Conservation (phyloP, 495 filamentous ascomycete genomes). For the Podospora anserina region DNA sequence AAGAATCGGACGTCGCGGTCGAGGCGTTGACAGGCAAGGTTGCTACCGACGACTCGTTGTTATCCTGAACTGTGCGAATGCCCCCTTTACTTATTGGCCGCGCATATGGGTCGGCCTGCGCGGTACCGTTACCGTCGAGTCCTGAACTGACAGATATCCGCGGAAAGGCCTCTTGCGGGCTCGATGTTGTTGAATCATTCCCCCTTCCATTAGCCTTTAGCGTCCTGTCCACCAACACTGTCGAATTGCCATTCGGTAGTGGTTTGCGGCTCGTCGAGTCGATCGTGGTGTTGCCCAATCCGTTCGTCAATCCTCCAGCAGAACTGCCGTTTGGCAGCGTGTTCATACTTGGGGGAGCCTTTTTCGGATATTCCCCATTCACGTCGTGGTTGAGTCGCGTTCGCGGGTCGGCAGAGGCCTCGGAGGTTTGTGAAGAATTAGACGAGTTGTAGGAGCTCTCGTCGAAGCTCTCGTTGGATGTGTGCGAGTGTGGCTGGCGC, state of each 20-base stretch:
- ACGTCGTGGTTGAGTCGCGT: constrained; percentile 15
- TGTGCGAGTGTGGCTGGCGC: constrained; percentile 33
- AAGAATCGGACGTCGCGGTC: constrained; percentile 40
- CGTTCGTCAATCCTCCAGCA: constrained; percentile 18
- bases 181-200: constrained; percentile 7
- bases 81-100: constrained; percentile 7
- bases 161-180: constrained; percentile 17
- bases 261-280: constrained; percentile 21
- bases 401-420: constrained; percentile 27
- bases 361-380: constrained; percentile 17
- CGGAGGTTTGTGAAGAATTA: constrained; percentile 30
- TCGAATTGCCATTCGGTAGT: constrained; percentile 21
- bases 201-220: constrained; percentile 9
- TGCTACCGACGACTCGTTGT: constrained; percentile 27
- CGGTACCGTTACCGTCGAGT: constrained; percentile 19
- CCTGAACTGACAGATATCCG: constrained; percentile 33
- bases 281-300: background rate
- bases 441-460: constrained; percentile 34
- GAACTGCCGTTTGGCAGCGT: constrained; percentile 23
- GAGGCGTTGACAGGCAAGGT: constrained; percentile 21
- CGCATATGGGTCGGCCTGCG: constrained; percentile 34
- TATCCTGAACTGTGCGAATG: constrained; percentile 32
- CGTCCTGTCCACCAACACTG: constrained; percentile 28
- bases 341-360: constrained; percentile 29
- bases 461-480: constrained; percentile 38